Base-by-base conservation (phyloP, 352 stramenopile genomes). In the Globisporangium lucens region DNA sequence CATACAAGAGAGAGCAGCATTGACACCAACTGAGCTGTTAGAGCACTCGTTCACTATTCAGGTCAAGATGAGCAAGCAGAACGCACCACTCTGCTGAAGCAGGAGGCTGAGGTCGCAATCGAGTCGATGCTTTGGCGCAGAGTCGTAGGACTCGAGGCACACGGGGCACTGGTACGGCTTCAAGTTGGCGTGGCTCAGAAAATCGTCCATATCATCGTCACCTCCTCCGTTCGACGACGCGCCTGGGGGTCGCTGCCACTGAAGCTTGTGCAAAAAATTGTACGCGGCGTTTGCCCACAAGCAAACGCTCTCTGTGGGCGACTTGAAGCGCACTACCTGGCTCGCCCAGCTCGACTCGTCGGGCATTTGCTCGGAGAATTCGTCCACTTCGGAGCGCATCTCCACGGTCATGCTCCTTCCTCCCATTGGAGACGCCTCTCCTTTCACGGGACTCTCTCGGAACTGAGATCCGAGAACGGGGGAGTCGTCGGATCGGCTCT, bases 211-310 rank as follows among this genome's bases (percentile, higher is more conserved):
- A 22, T 80, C 67, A 20, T 75, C 74, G 9, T 84, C 57, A 13
- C 75, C 77, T 17, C 56, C 67, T 36, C 71, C 66, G 12, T 43
- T 43, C 1, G 57, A 17, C 2, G 60, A 30, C 2, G 65, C 24
- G n/a, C 69, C 51, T 33, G 64, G 22, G 13, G 69, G 61, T 22
- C 74, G 73, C 60, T 90, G 80, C 73, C 79, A 93, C 65, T 93
- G 85, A 55, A 93, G 57, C 6, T 84, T 78, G 51, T 82, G 75
- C 9, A 92, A 76, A 46, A 89, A 85, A 58, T 90, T 87, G 69
- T 85, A 92, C 41, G 84, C 84, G 15, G 82, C 84, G 56, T 92
- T 92, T 5, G 84, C 80, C 83, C 84, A 92, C 51, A 92, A 61
- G 61, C 84, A 89, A 1, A 90, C 51, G 3, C 74, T 67, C 22